Conservation (phyloP, 306 rosid species). For the Vigna radiata region DNA sequence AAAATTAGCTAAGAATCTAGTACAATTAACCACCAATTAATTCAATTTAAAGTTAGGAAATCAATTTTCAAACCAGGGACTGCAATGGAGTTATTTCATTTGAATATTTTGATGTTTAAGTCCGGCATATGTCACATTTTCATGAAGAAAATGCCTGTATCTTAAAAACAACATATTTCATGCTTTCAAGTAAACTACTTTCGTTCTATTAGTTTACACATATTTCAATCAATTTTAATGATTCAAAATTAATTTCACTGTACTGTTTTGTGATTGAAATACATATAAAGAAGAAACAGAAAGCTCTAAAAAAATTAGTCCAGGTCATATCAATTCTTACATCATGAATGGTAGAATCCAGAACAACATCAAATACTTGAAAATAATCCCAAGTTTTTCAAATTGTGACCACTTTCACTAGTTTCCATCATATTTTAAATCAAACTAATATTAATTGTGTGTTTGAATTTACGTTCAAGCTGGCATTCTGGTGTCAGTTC, state of each 20-base stretch:
- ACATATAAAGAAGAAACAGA: too few relatives aligned
- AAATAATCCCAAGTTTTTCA: neutral
- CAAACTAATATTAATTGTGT: neutral
- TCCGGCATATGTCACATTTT: too few relatives aligned
- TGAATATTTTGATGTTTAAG: neutral
- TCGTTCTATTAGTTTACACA: neutral
- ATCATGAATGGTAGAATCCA: neutral
- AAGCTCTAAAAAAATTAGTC: too few relatives aligned
- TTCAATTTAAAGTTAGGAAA: neutral
- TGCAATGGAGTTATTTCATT: neutral
- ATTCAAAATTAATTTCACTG: neutral
- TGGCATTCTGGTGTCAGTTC: too few relatives aligned
- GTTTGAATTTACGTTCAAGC: too few relatives aligned
- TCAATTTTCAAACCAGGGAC: neutral
- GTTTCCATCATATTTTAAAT: neutral
- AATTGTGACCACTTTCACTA: neutral
- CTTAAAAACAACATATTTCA: neutral
- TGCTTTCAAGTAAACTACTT: neutral
- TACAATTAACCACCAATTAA: neutral
- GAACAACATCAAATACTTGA: neutral
- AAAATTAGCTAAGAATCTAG: neutral
- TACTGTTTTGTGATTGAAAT: neutral
- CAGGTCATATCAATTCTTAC: too few relatives aligned
- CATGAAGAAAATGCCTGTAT: neutral
- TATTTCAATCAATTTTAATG: neutral